Percentiles rank a stretch among this genome's conserved stretches.
Evolutionary conservation across 805 yeast species (phyloP).

Genomic region (Saccharomyces mikatae): DNA sequence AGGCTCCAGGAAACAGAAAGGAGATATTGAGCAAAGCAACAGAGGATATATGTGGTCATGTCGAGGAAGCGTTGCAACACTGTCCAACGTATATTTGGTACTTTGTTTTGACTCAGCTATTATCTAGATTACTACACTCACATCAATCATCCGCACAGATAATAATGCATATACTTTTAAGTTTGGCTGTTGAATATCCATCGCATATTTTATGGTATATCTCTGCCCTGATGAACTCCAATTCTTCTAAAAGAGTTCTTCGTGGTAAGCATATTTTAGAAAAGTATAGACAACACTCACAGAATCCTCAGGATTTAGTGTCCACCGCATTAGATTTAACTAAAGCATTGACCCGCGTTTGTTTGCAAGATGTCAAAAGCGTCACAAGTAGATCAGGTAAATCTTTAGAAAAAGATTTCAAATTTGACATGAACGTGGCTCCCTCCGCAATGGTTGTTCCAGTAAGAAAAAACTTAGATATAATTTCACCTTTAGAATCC

Average conservation of each 20-base stretch:
- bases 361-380: constrained; percentile 20
- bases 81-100: constrained; percentile 64
- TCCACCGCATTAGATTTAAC: constrained; percentile 19
- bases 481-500: constrained; percentile 48
- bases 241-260: constrained; percentile 36
- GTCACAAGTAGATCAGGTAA: constrained; percentile 22
- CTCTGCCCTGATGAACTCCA: constrained; percentile 59
- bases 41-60: constrained; percentile 40
- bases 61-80: constrained; percentile 36
- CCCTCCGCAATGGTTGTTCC: constrained; percentile 65
- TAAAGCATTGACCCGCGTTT: constrained; percentile 19
- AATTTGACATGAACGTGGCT: constrained; percentile 34
- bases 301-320: constrained; percentile 12
- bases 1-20: constrained; percentile 22
- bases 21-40: constrained; percentile 30
- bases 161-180: constrained; percentile 49
- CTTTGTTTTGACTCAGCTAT: constrained; percentile 74
- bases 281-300: constrained; percentile 15
- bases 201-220: constrained; percentile 71
- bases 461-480: constrained; percentile 58
- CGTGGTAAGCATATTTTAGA: constrained; percentile 41
- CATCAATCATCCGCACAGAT: constrained; percentile 48
- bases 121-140: constrained; percentile 68
- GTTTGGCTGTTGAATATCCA: constrained; percentile 61
- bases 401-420: constrained; percentile 35